These are phyloP conservation scores for Strobilomyces dryophilus DNA, from an alignment of 768 basidiomycete genomes.

Conservation along the genomic window DNA sequence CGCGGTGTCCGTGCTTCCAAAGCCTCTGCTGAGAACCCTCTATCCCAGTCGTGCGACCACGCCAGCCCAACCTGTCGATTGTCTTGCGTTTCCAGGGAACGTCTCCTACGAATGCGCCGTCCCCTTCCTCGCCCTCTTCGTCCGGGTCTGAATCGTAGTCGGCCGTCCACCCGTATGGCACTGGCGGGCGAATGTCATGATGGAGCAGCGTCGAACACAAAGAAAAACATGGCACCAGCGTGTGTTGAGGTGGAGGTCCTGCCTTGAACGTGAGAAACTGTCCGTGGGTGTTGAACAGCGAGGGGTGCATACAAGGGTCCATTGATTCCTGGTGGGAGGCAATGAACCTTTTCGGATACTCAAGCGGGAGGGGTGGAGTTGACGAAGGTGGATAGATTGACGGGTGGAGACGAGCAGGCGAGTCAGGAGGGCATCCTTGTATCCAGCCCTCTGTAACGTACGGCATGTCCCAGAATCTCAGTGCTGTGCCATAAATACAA, in stretches of 20 bases:
- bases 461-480: slow-evolving; percentile 33
- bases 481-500: slow-evolving; percentile 14
- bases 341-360: slow-evolving; percentile 29
- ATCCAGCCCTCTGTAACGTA: slow-evolving; percentile 25
- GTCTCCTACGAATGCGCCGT: slow-evolving; percentile 37
- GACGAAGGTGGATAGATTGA: slow-evolving; percentile 25
- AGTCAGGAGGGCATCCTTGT: slow-evolving; percentile 17
- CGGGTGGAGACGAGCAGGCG: slow-evolving; percentile 26
- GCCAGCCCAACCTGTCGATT: slow-evolving; percentile 63
- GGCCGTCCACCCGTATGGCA: slow-evolving; percentile 44
- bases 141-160: slow-evolving; percentile 24
- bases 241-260: slow-evolving; percentile 42
- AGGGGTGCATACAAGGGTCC: slow-evolving; percentile 38
- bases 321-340: slow-evolving; percentile 34
- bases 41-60: slow-evolving; percentile 72
- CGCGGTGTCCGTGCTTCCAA: slow-evolving; percentile 51
- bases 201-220: slow-evolving; percentile 48
- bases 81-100: slow-evolving; percentile 61
- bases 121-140: not conserved
- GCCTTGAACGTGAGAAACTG: slow-evolving; percentile 46
- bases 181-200: slow-evolving; percentile 51
- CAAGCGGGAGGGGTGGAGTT: not conserved
- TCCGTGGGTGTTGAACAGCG: slow-evolving; percentile 40
- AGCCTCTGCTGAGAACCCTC: slow-evolving; percentile 30
- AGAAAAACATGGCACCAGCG: slow-evolving; percentile 49